Evolutionary conservation across 306 rosid species (phyloP), one percentile per base, ranked within the genome.

Genomic region (Trifolium dubium): DNA sequence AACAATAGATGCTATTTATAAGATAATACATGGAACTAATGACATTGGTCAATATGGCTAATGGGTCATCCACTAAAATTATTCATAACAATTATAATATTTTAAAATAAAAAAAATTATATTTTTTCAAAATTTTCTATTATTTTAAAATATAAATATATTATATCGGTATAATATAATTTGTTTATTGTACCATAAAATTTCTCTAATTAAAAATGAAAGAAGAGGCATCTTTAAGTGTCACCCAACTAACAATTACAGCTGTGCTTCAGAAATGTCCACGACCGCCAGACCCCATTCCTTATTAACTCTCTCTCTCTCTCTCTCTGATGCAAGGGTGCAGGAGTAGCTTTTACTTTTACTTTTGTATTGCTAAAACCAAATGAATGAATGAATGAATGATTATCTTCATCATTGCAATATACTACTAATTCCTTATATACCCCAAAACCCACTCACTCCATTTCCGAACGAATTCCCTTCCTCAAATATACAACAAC

Each of bases 361-460:
- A 67, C 79, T 84, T 70, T 70, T 80, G 37, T 59, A 71, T 8
- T 23, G 23, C 23, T 62, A 34, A 77, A 80, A 75, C 79, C 82
- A 75, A 82, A 87, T 10, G 12, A 23, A 23, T 23, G 23, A 23
- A 23, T 23, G 23, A 23, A 23, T 23, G 23, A 59, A 87, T 82
- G 70, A 85, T 85, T 78, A 70, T 82, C 40, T 78, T 75, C 77
- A 79, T 82, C 79, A 79, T 79, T 51, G 73, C 76, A 56, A 23
- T 23, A 23, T 23, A 23, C 2, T 56, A 28, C 10, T 55, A 17
- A 5, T 28, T 53, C 19, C 4, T 18, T 18, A 53, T 53, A 53
- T 44, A 18, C 31, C 60, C 1, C 15, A 53, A 51, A 17, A 51
- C 4, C 12, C 12, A 53, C 39, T 7, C 12, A 53, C 39, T 7